Conservation (phyloP, 176 grass and related monocot genomes). For the Bonia amplexicaulis region DNA sequence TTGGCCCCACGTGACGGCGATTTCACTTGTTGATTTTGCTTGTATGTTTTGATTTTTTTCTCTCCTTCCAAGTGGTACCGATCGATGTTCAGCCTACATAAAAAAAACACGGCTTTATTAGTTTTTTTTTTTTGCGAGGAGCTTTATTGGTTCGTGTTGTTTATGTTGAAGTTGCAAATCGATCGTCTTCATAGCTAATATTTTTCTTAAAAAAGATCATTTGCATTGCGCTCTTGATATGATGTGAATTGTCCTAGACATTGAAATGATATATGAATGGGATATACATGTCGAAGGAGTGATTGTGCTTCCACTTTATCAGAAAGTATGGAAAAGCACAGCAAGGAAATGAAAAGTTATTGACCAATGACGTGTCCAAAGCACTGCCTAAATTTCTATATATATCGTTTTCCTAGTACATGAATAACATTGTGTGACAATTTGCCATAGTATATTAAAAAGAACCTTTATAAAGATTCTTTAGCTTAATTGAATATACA, state of each 20-base stretch:
- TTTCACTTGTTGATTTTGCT: neutral
- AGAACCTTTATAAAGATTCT: neutral
- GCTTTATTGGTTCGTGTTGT: too few relatives aligned
- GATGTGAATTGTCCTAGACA: too few relatives aligned
- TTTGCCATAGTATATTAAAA: neutral
- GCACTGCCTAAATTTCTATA: neutral
- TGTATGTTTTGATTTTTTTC: neutral
- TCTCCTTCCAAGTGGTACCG: neutral
- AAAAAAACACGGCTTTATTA: neutral
- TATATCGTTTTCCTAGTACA: neutral
- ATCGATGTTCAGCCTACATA: neutral
- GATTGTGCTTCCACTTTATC: neutral
- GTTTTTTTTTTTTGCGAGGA: too few relatives aligned
- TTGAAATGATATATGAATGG: too few relatives aligned
- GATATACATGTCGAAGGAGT: neutral
- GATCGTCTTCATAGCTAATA: neutral
- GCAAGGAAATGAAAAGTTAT: neutral
- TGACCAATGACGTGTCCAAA: neutral
- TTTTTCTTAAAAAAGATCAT: neutral
- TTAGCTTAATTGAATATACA: neutral
- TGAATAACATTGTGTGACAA: neutral
- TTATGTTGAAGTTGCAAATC: neutral
- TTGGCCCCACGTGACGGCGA: neutral
- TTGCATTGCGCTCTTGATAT: neutral
- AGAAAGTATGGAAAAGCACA: neutral